Evolutionary conservation across 495 filamentous ascomycete species (phyloP).

Genomic region (Penicillium canescens): DNA sequence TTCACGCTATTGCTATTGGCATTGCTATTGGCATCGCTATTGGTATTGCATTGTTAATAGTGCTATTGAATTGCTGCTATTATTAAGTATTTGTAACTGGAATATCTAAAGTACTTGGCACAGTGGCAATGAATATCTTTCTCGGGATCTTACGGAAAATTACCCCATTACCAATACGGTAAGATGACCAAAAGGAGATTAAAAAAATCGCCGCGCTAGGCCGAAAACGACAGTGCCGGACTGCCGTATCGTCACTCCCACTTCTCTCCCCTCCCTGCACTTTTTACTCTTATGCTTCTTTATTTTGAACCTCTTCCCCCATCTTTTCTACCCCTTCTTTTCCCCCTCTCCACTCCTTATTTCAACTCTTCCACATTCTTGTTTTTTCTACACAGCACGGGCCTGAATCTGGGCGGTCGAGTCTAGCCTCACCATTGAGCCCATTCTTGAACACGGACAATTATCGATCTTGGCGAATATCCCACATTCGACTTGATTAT

Average conservation of each 20-base stretch:
- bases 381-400: constrained; percentile 16
- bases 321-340: constrained; percentile 19
- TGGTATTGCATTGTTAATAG: no score
- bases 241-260: constrained; percentile 27
- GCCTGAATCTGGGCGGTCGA: constrained; percentile 1
- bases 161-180: neutral
- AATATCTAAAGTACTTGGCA: no score
- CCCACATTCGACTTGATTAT: constrained; percentile 17
- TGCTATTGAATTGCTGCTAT: no score
- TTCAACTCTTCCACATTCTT: constrained; percentile 24
- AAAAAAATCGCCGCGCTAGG: constrained; percentile 14
- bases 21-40: no score
- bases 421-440: constrained; percentile 34
- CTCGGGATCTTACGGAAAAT: no score
- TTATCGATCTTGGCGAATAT: constrained; percentile 29
- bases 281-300: constrained; percentile 16
- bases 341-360: constrained; percentile 20
- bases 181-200: neutral
- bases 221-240: constrained; percentile 27
- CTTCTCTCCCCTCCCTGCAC: constrained; percentile 8
- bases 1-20: no score
- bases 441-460: constrained; percentile 32
- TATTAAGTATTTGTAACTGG: no score
- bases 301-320: constrained; percentile 14
- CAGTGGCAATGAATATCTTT: no score